Percentiles rank a stretch among this genome's conserved stretches.
Conservation (phyloP, 352 stramenopile genomes). For the Discostella stelligera region DNA sequence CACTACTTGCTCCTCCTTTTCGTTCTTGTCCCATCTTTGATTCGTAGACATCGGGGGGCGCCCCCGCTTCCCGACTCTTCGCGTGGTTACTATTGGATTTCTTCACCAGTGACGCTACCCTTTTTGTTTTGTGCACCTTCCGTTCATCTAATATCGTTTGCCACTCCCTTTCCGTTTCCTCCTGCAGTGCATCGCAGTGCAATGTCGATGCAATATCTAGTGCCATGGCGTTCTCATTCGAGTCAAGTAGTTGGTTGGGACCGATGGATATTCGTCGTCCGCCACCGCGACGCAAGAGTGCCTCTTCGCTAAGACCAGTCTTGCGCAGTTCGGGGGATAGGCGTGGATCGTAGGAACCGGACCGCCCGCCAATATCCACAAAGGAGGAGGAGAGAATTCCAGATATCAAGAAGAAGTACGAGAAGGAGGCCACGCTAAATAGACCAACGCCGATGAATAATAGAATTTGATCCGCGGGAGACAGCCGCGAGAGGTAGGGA, state of each 20-base stretch:
- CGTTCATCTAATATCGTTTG: slow-evolving; percentile 24
- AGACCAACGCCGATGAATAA: slow-evolving; percentile 20
- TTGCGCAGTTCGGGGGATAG: slow-evolving; percentile 33
- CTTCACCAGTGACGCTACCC: not conserved
- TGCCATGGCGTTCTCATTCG: slow-evolving; percentile 64
- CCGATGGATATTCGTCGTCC: slow-evolving; percentile 40
- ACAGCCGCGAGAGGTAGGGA: slow-evolving; percentile 27
- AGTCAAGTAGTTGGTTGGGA: slow-evolving; percentile 25
- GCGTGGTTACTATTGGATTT: slow-evolving; percentile 6
- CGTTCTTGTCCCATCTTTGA: not conserved
- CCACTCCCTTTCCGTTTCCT: slow-evolving; percentile 46
- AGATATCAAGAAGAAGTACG: slow-evolving; percentile 43
- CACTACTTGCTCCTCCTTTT: not conserved
- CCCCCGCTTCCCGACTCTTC: not conserved
- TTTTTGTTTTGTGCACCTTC: slow-evolving; percentile 12
- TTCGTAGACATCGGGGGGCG: slow-evolving; percentile 22
- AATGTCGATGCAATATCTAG: slow-evolving; percentile 62
- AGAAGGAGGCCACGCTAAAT: slow-evolving; percentile 20
- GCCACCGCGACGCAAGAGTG: slow-evolving; percentile 31
- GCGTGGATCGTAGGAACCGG: slow-evolving; percentile 16
- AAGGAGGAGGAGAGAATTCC: slow-evolving; percentile 15
- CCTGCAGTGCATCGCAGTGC: slow-evolving; percentile 59
- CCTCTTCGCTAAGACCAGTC: slow-evolving; percentile 39
- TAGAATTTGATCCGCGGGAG: slow-evolving; percentile 28
- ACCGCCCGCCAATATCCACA: not conserved